phyloP scores from a whole-genome alignment of 2,329 filamentous ascomycete genomes.

The Diplodia corticola region DNA sequence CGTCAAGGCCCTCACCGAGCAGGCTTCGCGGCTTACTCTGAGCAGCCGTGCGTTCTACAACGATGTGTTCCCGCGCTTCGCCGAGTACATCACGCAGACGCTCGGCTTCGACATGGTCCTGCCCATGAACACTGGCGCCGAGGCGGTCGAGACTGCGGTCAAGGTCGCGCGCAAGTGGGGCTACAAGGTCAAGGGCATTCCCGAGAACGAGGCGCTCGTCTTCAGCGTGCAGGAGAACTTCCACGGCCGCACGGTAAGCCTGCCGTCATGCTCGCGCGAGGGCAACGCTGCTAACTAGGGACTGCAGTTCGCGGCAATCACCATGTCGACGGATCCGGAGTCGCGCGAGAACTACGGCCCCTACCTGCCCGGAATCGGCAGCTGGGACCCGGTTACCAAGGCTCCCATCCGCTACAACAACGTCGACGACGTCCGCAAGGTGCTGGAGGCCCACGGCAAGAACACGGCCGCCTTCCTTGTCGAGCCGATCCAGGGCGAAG shows the following conservation, averaged over 20 bases:
- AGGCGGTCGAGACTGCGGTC: conserved; percentile 93
- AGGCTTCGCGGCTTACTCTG: conserved; percentile 84
- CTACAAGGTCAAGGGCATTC: conserved; percentile 92
- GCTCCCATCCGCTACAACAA: conserved; percentile 85
- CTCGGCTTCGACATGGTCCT: conserved; percentile 98
- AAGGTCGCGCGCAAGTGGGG: conserved; percentile 98
- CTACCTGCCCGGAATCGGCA: conserved; percentile 86
- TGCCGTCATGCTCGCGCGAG: background rate
- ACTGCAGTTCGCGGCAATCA: conserved; percentile 82
- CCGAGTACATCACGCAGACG: conserved; percentile 82
- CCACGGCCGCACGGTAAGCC: conserved; percentile 84
- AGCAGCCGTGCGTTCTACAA: conserved; percentile 97
- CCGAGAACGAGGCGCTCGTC: conserved; percentile 78
- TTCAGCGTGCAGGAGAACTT: conserved; percentile 91
- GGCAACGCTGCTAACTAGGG: background rate
- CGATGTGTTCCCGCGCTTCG: conserved; percentile 95
- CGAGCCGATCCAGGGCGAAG: conserved; percentile 96
- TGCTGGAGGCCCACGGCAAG: conserved; percentile 76
- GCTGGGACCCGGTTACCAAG: conserved; percentile 71
- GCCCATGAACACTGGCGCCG: conserved; percentile 97
- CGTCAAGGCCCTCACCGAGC: conserved; percentile 83
- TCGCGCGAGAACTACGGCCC: conserved; percentile 96
- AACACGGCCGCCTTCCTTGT: conserved; percentile 91
- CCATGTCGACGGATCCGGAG: conserved; percentile 92
- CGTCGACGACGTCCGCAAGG: conserved; percentile 74